A percentile compares a stretch with the other conserved stretches of the same genome.
Evolutionary conservation across 2,329 filamentous ascomycete species (phyloP).

Genomic region (Alternaria conjuncta): DNA sequence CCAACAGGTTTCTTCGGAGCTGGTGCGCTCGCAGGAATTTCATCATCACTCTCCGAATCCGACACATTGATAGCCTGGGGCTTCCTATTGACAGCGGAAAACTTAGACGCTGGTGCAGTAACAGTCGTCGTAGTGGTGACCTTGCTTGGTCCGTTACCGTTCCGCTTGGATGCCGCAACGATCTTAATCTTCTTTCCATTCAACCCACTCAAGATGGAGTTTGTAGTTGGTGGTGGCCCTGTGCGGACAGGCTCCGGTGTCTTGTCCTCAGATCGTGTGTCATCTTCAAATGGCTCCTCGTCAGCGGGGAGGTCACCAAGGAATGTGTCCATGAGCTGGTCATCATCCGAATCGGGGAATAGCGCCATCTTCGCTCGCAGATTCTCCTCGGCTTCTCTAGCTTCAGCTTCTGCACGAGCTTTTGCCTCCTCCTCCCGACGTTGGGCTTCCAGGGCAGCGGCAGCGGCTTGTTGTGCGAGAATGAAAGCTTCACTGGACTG

Average conservation of each 20-base stretch:
- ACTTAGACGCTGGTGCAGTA: conserved; percentile 18
- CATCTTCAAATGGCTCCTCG: conserved; percentile 21
- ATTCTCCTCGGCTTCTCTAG: conserved; percentile 42
- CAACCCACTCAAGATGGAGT: conserved; percentile 40
- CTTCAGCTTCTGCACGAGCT: conserved; percentile 27
- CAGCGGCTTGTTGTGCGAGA: conserved; percentile 35
- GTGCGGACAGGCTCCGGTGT: conserved; percentile 8
- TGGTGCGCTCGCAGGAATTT: conserved; percentile 41
- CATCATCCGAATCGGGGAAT: conserved; percentile 39
- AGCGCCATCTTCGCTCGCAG: conserved; percentile 43
- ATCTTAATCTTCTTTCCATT: conserved; percentile 48
- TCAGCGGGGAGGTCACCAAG: conserved; percentile 32
- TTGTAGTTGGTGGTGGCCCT: conserved; percentile 27
- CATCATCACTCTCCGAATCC: conserved; percentile 40
- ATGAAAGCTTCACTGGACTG: conserved; percentile 27
- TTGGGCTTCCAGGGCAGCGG: conserved; percentile 33
- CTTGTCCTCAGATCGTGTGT: conserved; percentile 4
- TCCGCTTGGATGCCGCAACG: conserved; percentile 32
- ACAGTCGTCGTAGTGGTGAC: conserved; percentile 19
- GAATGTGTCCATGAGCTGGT: conserved; percentile 35
- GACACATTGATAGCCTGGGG: conserved; percentile 29
- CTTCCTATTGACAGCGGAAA: conserved; percentile 29
- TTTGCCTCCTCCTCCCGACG: conserved; percentile 29
- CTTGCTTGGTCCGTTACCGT: conserved; percentile 12
- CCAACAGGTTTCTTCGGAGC: conserved; percentile 25